These are phyloP conservation scores for Cyberlindnera meyerae DNA, from an alignment of 805 yeast species.

Conservation along the genomic window DNA sequence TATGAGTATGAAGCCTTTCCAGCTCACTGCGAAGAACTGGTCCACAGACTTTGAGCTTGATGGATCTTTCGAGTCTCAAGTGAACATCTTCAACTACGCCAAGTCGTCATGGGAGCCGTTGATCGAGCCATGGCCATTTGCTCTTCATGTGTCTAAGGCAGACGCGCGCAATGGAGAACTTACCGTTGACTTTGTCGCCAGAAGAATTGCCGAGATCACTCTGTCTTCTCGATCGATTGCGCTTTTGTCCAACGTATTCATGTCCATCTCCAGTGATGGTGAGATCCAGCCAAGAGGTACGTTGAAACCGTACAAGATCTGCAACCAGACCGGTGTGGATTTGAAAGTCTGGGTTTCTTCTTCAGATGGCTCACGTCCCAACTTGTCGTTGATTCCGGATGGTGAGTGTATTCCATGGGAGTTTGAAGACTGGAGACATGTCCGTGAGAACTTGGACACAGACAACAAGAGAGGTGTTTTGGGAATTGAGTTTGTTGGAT, in stretches of 20 bases:
- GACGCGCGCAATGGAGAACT: conserved; percentile 43
- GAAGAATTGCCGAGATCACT: conserved; percentile 73
- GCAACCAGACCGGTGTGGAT: conserved; percentile 81
- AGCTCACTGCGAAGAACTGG: conserved; percentile 72
- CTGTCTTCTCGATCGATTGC: conserved; percentile 80
- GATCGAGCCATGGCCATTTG: conserved; percentile 81
- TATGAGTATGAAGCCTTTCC: conserved; percentile 66
- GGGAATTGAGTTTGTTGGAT: conserved; percentile 55
- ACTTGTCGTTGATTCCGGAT: conserved; percentile 36
- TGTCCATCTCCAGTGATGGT: conserved; percentile 48
- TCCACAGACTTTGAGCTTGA: conserved; percentile 74
- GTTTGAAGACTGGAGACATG: conserved; percentile 88
- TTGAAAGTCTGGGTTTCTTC: conserved; percentile 78
- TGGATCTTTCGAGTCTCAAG: conserved; percentile 55
- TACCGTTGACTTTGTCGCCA: conserved; percentile 65
- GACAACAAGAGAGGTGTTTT: conserved; percentile 57
- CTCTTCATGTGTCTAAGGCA: conserved; percentile 57
- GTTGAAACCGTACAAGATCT: conserved; percentile 74
- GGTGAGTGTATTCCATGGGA: conserved; percentile 70
- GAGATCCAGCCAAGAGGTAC: conserved; percentile 65
- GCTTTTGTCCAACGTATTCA: conserved; percentile 62
- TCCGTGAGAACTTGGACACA: conserved; percentile 74
- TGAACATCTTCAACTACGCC: conserved; percentile 82
- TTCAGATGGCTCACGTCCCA: conserved; percentile 21
- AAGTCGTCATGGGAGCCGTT: conserved; percentile 95